Percentiles rank a stretch among this genome's conserved stretches.
Evolutionary conservation across 2,329 filamentous ascomycete genomes (phyloP).

Genomic region (Paecilomyces formosus): DNA sequence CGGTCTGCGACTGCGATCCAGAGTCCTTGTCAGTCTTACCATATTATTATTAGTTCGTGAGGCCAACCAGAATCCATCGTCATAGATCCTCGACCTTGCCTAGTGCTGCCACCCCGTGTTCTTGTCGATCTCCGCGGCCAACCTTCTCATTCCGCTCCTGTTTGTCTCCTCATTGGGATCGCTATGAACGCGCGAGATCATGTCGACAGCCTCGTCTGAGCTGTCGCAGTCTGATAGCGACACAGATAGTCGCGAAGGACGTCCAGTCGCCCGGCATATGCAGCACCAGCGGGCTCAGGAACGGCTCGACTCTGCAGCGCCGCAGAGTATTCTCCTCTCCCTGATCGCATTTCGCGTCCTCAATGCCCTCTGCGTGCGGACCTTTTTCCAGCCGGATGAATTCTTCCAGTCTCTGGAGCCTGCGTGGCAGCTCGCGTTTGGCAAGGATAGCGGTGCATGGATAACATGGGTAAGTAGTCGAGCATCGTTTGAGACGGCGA

Average conservation of each 20-base stretch:
- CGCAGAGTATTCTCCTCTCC: constrained; percentile 26
- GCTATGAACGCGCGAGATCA: constrained; percentile 7
- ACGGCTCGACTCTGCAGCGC: constrained; percentile 1
- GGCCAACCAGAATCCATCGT: background rate
- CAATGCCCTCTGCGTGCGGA: constrained; percentile 71
- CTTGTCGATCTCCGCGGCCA: background rate
- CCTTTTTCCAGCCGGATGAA: constrained; percentile 98
- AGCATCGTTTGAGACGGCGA: constrained; percentile 1
- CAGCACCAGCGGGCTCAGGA: background rate
- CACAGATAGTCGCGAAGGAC: background rate
- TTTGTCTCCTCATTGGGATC: constrained; percentile 2
- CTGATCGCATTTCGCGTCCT: constrained; percentile 64
- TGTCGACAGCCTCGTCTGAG: constrained; percentile 10
- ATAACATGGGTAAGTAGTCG: constrained; percentile 72
- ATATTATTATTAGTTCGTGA: too few species aligned
- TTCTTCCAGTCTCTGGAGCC: constrained; percentile 95
- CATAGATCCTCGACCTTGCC: background rate
- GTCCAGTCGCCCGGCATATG: background rate
- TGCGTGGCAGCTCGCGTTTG: constrained; percentile 85
- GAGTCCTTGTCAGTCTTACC: background rate
- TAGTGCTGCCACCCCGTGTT: background rate
- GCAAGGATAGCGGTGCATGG: constrained; percentile 70
- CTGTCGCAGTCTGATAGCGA: constrained; percentile 7
- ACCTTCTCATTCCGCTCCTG: background rate
- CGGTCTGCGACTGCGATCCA: background rate